Conservation (phyloP, 768 basidiomycete species). For the Serendipita sp. region DNA sequence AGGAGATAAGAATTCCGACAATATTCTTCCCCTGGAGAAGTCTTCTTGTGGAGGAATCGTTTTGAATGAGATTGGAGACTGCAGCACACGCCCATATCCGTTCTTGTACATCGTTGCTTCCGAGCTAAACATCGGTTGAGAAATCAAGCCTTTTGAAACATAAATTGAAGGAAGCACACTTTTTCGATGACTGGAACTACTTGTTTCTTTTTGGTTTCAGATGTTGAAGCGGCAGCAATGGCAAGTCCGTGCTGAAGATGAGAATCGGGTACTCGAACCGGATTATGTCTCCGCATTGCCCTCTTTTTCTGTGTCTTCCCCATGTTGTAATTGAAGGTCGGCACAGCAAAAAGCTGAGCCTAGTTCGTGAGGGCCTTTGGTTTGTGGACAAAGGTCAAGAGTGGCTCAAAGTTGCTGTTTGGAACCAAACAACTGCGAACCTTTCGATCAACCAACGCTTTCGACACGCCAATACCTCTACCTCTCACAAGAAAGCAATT, state of each 20-base stretch:
- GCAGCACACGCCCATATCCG: constrained; percentile 94
- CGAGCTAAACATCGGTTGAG: constrained; percentile 33
- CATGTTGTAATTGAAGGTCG: constrained; percentile 32
- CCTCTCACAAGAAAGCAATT: background rate
- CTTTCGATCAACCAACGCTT: background rate
- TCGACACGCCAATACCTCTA: too few relatives aligned
- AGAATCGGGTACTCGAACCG: constrained; percentile 83
- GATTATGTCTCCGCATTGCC: constrained; percentile 76
- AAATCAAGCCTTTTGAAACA: background rate
- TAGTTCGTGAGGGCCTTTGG: background rate
- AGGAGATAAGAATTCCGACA: constrained; percentile 68
- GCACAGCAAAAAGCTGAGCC: background rate
- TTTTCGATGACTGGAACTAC: constrained; percentile 84
- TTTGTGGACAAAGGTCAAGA: background rate
- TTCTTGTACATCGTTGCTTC: constrained; percentile 57
- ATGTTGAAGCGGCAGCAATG: constrained; percentile 53
- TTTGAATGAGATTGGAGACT: constrained; percentile 88
- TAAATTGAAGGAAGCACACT: constrained; percentile 26
- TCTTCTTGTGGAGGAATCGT: constrained; percentile 81
- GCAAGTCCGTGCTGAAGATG: constrained; percentile 74
- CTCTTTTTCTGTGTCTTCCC: constrained; percentile 88
- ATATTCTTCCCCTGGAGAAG: constrained; percentile 83
- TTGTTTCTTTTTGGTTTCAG: constrained; percentile 44
- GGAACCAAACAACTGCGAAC: background rate
- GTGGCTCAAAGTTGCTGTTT: background rate